Conservation (phyloP, 2,329 filamentous ascomycete genomes). For the Escovopsis weberi region DNA sequence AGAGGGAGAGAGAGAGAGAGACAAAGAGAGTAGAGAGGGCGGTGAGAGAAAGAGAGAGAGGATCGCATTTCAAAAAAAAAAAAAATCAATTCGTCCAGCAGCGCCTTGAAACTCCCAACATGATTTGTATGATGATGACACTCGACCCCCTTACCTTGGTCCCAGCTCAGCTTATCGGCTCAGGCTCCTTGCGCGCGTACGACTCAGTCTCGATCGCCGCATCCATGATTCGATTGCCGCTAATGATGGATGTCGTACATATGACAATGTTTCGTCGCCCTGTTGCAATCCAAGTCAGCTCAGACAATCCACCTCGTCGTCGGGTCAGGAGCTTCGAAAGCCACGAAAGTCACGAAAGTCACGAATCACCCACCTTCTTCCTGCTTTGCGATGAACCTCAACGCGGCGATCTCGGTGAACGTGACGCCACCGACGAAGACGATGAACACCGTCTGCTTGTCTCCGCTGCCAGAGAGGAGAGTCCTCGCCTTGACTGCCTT, state of each 20-base stretch:
- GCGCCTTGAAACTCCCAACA: no score
- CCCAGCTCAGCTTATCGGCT: slow-evolving; percentile 1
- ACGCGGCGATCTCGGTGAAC: slow-evolving; percentile 86
- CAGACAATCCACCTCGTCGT: no score
- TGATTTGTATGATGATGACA: no score
- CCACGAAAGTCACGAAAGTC: not conserved
- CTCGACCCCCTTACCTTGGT: no score
- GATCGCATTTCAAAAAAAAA: no score
- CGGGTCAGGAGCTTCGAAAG: no score
- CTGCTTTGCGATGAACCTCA: slow-evolving; percentile 78
- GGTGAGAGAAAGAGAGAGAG: no score
- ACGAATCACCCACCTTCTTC: slow-evolving; percentile 45
- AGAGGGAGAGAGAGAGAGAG: no score
- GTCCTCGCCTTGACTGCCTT: slow-evolving; percentile 80
- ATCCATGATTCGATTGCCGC: slow-evolving; percentile 78
- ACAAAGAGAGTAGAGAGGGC: no score
- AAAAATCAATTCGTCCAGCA: no score
- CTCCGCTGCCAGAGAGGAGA: slow-evolving; percentile 63
- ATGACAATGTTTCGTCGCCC: slow-evolving; percentile 74
- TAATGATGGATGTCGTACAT: slow-evolving; percentile 83
- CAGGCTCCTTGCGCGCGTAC: slow-evolving; percentile 33
- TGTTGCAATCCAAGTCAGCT: slow-evolving; percentile 13
- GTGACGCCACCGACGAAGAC: slow-evolving; percentile 96
- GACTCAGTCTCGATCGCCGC: slow-evolving; percentile 61
- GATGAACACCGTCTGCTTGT: slow-evolving; percentile 80